Percentiles rank a stretch among this genome's conserved stretches.
Evolutionary conservation across 371 early-diverging fungal genomes (phyloP).

Genomic region (Apophysomyces ossiformis): DNA sequence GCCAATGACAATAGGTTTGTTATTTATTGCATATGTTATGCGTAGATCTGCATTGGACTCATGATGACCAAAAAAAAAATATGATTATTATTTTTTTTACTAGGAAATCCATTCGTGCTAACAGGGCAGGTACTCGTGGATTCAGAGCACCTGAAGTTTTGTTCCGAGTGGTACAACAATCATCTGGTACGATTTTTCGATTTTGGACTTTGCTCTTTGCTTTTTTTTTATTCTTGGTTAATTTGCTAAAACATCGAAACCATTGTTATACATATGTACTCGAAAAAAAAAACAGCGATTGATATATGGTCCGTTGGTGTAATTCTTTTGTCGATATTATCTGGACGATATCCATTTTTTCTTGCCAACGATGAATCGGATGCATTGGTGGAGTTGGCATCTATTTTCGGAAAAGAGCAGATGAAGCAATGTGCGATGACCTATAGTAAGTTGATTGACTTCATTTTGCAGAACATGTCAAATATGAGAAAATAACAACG

Average conservation of each 20-base stretch:
- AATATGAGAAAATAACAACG: no score
- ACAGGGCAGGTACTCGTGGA: constrained; percentile 98
- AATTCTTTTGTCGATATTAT: constrained; percentile 82
- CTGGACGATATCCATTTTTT: constrained; percentile 95
- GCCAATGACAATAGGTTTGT: constrained; percentile 51
- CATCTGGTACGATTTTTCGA: constrained; percentile 58
- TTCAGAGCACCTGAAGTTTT: constrained; percentile 98
- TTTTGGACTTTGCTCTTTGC: no score
- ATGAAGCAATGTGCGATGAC: constrained; percentile 76
- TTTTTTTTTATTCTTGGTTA: no score
- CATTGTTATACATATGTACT: background rate
- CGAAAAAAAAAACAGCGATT: constrained; percentile 55
- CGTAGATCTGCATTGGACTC: constrained; percentile 7
- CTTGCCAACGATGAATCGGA: constrained; percentile 88
- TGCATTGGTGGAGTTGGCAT: constrained; percentile 89
- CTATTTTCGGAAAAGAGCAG: constrained; percentile 82
- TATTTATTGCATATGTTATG: constrained; percentile 19
- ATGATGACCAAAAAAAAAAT: background rate
- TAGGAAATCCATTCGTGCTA: constrained; percentile 80
- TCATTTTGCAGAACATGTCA: no score
- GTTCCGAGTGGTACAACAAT: constrained; percentile 84
- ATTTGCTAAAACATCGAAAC: no score
- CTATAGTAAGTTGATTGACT: constrained; percentile 50
- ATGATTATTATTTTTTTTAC: background rate
- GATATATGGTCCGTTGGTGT: constrained; percentile 98